Evolutionary conservation across 2,329 filamentous ascomycete species (phyloP).

Genomic region (Chrysoporthe deuterocubensis): DNA sequence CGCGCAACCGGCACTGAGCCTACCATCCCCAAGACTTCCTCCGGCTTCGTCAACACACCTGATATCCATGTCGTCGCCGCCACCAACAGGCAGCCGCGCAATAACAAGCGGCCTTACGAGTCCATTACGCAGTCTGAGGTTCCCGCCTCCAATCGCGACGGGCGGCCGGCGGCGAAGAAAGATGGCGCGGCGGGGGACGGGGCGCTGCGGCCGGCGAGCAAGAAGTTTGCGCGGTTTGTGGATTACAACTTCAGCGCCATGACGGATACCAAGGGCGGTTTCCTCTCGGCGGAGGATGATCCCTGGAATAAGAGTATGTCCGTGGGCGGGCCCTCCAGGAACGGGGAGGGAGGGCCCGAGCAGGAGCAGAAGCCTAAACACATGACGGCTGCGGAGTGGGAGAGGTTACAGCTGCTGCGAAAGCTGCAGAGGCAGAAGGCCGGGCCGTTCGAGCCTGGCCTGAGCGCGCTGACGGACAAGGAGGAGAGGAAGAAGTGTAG

Average conservation of each 20-base stretch:
- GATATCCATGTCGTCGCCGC: conserved; percentile 58
- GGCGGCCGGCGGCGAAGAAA: conserved; percentile 52
- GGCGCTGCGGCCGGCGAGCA: conserved; percentile 69
- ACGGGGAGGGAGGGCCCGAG: conserved; percentile 35
- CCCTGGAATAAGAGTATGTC: conserved; percentile 80
- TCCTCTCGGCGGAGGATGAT: conserved; percentile 88
- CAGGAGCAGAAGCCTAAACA: conserved; percentile 74
- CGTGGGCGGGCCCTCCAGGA: conserved; percentile 50
- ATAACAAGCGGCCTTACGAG: conserved; percentile 69
- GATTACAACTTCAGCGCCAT: conserved; percentile 98
- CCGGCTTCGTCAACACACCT: conserved; percentile 73
- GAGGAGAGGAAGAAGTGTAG: conserved; percentile 73
- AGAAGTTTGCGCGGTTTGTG: conserved; percentile 91
- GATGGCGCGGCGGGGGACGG: conserved; percentile 34
- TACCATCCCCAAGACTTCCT: conserved; percentile 55
- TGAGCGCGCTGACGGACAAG: conserved; percentile 73
- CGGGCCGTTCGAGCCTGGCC: conserved; percentile 85
- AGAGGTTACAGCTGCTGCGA: conserved; percentile 75
- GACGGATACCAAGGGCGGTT: conserved; percentile 97
- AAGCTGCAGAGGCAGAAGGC: conserved; percentile 73
- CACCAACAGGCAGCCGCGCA: conserved; percentile 26
- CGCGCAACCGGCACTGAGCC: conserved; percentile 49
- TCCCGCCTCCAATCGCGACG: conserved; percentile 71
- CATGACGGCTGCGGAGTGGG: conserved; percentile 93
- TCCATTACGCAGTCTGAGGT: conserved; percentile 60